A percentile compares a stretch with the other conserved stretches of the same genome.
Conservation (phyloP, 2,329 filamentous ascomycete genomes). For the Tolypocladium sp. region DNA sequence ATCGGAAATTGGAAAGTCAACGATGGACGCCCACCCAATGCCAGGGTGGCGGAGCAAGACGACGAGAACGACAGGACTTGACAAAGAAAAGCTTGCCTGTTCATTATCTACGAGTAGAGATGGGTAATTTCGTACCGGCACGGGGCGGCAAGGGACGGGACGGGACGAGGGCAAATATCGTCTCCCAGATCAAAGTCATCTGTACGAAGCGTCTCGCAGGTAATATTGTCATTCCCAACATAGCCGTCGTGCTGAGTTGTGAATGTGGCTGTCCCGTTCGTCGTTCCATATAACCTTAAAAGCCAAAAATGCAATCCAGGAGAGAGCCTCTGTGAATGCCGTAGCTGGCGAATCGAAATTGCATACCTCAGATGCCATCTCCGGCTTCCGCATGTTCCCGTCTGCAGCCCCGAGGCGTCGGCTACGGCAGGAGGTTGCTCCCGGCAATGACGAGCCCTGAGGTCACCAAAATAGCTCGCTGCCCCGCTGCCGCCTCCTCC, state of each 20-base stretch:
- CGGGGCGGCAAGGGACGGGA: neutral
- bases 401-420: slow-evolving; percentile 13
- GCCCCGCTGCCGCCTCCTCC: neutral
- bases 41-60: neutral
- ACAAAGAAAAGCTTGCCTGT: neutral
- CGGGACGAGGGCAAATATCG: neutral
- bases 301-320: neutral
- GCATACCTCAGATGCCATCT: neutral
- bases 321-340: neutral
- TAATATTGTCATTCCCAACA: neutral
- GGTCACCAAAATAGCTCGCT: neutral
- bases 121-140: neutral
- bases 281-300: neutral
- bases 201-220: neutral
- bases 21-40: neutral
- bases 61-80: neutral
- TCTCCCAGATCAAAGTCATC: neutral
- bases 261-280: neutral
- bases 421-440: slow-evolving; percentile 17
- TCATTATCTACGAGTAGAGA: neutral
- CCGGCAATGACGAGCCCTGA: slow-evolving; percentile 15
- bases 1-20: neutral
- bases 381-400: slow-evolving; percentile 23
- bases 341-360: neutral
- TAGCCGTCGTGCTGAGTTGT: neutral